Evolutionary conservation across 192 early-diverging fungal species (phyloP), one percentile per base, ranked within the genome.

Genomic region (Gryganskiella cystojenkinii): DNA sequence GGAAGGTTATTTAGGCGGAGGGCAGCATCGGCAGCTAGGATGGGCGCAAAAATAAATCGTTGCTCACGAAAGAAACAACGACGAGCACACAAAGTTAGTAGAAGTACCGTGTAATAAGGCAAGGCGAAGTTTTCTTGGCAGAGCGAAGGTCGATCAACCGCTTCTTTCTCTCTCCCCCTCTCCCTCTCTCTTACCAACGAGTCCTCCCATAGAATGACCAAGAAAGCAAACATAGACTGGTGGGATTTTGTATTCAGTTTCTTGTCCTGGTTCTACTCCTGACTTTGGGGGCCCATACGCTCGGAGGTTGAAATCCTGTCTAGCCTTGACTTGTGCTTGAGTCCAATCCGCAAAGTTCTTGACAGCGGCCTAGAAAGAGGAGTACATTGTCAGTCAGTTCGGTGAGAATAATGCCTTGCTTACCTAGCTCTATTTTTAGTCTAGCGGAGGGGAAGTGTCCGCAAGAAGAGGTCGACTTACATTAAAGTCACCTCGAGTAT

Each of bases 181-280:
- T 6, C 22, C 6, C 15, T 49, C 25, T 17, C n/a, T 19, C 60
- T 68, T 87, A 89, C 88, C 84, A 17, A 88, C 82, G 60, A 90
- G 74, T 17, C 88, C 88, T 55, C 88, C 88, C 85, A 90, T 88
- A 7, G 86, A 88, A 66, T 89, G 80, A 3, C 84, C 80, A 25
- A 75, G 17, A 42, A 80, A 67, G 51, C 71, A 67, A 0, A 80
- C 64, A 49, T 54, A 70, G 63, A 79, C 70, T 13, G 64, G 65
- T 17, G 65, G 58, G 65, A 65, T 57, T 30, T 13, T 71, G 15
- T 59, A 55, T 27, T 64, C 37, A 11, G 37, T 3, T 9, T 9
- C 22, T 7, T 19, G 28, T 1, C 54, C 59, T 1, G 50, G 31
- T 35, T 35, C 52, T 13, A 42, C 27, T 14, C 51, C 64, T 10